phyloP scores from a whole-genome alignment of 805 yeast species.

The Wickerhamomyces alni region DNA sequence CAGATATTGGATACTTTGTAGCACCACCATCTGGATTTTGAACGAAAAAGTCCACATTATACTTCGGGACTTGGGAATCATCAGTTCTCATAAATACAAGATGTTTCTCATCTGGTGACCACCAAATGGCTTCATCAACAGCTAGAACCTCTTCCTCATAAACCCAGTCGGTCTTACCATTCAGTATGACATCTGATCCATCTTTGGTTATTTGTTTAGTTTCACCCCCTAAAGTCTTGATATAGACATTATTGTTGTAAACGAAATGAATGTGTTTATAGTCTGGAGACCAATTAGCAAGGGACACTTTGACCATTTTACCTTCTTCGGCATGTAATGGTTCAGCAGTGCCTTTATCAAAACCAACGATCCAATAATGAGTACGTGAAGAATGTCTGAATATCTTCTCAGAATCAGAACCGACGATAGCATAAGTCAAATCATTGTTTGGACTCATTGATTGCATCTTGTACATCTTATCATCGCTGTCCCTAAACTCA shows the following conservation, averaged over 20 bases:
- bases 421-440: constrained; percentile 35
- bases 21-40: constrained; percentile 36
- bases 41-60: constrained; percentile 67
- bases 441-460: constrained; percentile 18
- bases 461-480: constrained; percentile 4
- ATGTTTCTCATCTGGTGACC: constrained; percentile 72
- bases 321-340: constrained; percentile 25
- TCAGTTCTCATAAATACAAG: constrained; percentile 60
- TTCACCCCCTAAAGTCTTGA: constrained; percentile 32
- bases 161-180: constrained; percentile 92
- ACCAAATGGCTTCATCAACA: constrained; percentile 70
- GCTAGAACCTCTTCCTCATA: constrained; percentile 86
- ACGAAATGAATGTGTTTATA: constrained; percentile 62
- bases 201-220: constrained; percentile 49
- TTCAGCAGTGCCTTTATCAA: constrained; percentile 17
- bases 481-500: constrained; percentile 9
- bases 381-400: constrained; percentile 49
- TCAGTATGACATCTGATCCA: constrained; percentile 61
- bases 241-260: constrained; percentile 56
- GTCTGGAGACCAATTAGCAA: constrained; percentile 70
- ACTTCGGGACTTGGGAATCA: constrained; percentile 67
- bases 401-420: constrained; percentile 43
- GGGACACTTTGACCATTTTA: constrained; percentile 27
- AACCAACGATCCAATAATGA: constrained; percentile 35
- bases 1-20: constrained; percentile 52